Base-by-base conservation (phyloP, 352 stramenopile species). In the Phytophthora aleatoria region DNA sequence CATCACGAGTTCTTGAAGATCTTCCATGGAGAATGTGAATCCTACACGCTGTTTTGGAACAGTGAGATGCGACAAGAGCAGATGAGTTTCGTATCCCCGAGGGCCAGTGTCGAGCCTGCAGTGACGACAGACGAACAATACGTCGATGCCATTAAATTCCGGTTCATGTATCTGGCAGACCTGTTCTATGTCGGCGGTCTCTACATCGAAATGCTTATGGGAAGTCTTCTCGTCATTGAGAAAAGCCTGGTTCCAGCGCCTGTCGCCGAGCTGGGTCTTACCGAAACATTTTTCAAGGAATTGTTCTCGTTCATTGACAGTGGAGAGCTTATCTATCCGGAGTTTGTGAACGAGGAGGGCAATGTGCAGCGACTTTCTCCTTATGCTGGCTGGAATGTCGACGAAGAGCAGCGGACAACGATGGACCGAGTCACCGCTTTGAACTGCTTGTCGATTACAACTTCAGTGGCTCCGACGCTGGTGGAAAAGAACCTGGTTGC, bases 1-100 rank as follows among this genome's bases (percentile, higher is more conserved):
- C 84, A 91, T 38, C 78, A 92, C 57, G 87, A 94, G 56, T 96
- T 94, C 42, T 65, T 96, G 38, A 92, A 91, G 61, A 71, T 94
- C 9, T 92, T 86, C 36, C 86, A 94, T 44, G 64, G 76, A 30
- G 81, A 96, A 41, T 94, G 81, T 30, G 76, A 88, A 53, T 92
- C 85, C 5, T 91, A 93, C 53, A 92, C 81, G 9, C 45, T 96
- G n/a, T 86, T 84, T 59, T 96, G 88, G 88, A 94, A 88, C 39
- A 55, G 67, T n/a, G 57, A 75, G 11, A 92, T 96, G 83, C 86
- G 88, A 2, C 53, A 77, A 53, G 87, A 95, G 36, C 54, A 87
- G 50, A 38, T 81, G 3, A 64, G 61, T 20, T 92, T 92, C 44
- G 54, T 94, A 28, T 59, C 47, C 4, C 80, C 81, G 10, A 74